Percentiles rank a stretch among this genome's conserved stretches.
phyloP scores from a whole-genome alignment of 2,329 filamentous ascomycete genomes.

The Aureobasidium pullulans region DNA sequence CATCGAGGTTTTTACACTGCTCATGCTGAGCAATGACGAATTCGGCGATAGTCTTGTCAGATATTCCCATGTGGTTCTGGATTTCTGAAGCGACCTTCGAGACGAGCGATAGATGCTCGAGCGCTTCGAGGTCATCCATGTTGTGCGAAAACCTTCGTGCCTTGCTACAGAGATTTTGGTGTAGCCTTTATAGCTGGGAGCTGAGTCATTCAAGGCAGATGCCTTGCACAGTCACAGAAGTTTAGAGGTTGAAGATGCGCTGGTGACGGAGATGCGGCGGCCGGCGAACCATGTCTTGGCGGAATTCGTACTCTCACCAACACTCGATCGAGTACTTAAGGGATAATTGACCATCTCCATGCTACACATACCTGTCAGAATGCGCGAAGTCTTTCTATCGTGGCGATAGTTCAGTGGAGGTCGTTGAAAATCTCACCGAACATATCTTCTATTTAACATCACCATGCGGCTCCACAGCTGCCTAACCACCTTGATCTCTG shows the following conservation, averaged over 20 bases:
- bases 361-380: too few relatives aligned
- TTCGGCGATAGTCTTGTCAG: conserved; percentile 90
- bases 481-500: too few relatives aligned
- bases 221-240: background rate
- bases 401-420: too few relatives aligned
- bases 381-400: too few relatives aligned
- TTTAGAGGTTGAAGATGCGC: background rate
- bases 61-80: conserved; percentile 85
- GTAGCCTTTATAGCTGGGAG: background rate
- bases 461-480: too few relatives aligned
- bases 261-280: background rate
- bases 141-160: background rate
- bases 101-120: conserved; percentile 89
- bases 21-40: conserved; percentile 89
- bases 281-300: background rate
- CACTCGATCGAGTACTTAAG: too few relatives aligned
- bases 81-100: conserved; percentile 91
- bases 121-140: conserved; percentile 86
- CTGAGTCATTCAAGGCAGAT: background rate
- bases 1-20: conserved; percentile 60
- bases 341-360: too few relatives aligned
- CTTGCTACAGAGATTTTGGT: background rate
- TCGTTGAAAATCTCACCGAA: too few relatives aligned
- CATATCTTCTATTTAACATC: too few relatives aligned
- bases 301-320: background rate